phyloP scores from a whole-genome alignment of 129 eudicot species.

The Dittrichia graveolens region DNA sequence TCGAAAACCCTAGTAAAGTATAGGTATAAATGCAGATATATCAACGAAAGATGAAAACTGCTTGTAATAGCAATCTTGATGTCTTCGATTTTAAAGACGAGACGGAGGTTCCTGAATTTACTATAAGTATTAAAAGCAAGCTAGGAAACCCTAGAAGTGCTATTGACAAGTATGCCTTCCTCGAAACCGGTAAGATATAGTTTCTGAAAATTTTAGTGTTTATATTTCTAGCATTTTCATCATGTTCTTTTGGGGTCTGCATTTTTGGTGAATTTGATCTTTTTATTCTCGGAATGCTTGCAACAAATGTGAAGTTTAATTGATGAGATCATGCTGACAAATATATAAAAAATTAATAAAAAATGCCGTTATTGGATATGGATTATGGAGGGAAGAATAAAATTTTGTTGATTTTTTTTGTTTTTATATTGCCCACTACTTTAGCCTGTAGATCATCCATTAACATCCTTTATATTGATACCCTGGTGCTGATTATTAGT shows the following conservation, averaged over 20 bases:
- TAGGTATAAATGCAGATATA: slow-evolving; percentile 4
- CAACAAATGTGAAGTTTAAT: slow-evolving; percentile 10
- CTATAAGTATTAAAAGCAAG: slow-evolving; percentile 25
- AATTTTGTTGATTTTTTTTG: neutral
- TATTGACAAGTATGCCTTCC: slow-evolving; percentile 41
- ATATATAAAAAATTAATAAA: neutral
- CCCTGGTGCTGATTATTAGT: too few relatives aligned
- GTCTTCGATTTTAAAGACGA: slow-evolving; percentile 59
- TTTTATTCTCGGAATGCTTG: neutral
- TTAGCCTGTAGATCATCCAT: neutral
- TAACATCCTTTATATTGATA: neutral
- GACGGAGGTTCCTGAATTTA: slow-evolving; percentile 35
- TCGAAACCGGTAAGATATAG: slow-evolving; percentile 34
- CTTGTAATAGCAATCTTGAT: slow-evolving; percentile 28
- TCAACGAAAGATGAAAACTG: slow-evolving; percentile 42
- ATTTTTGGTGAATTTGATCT: neutral
- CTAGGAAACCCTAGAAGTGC: slow-evolving; percentile 29
- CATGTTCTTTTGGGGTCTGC: slow-evolving; percentile 5
- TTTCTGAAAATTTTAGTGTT: neutral
- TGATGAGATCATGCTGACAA: slow-evolving; percentile 2
- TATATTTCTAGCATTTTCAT: neutral
- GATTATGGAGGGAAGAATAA: neutral
- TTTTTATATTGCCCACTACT: neutral
- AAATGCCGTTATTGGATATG: neutral
- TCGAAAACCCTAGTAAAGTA: slow-evolving; percentile 18